Percentiles rank a stretch among this genome's conserved stretches.
phyloP scores from a whole-genome alignment of 768 basidiomycete species.

The Thelephora aurantiotincta region DNA sequence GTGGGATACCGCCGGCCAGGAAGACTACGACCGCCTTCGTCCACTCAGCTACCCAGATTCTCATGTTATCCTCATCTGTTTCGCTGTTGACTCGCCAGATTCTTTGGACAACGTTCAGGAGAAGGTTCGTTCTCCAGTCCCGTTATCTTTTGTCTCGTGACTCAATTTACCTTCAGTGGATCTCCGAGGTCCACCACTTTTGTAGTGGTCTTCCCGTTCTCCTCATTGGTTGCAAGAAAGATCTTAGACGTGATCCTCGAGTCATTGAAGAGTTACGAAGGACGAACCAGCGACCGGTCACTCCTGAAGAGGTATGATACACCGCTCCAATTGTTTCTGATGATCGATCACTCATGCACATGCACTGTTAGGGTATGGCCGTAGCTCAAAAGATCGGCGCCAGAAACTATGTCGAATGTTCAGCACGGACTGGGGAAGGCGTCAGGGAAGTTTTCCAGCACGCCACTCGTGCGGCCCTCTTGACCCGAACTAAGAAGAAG shows the following conservation, averaged over 20 bases:
- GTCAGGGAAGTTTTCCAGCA: conserved; percentile 98
- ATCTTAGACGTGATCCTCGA: conserved; percentile 84
- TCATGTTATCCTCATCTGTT: conserved; percentile 98
- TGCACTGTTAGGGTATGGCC: conserved; percentile 64
- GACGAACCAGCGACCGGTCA: conserved; percentile 90
- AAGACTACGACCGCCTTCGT: conserved; percentile 97
- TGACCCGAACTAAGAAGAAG: conserved; percentile 37
- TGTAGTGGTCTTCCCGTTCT: conserved; percentile 91
- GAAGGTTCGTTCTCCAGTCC: conserved; percentile 50
- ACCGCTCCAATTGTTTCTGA: neutral
- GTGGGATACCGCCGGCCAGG: conserved; percentile 99
- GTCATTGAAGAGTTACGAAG: conserved; percentile 90
- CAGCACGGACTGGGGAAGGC: conserved; percentile 90
- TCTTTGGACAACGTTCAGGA: conserved; percentile 99
- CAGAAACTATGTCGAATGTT: conserved; percentile 94
- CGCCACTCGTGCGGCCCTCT: conserved; percentile 85
- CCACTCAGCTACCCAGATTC: conserved; percentile 98
- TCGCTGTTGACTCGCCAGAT: conserved; percentile 95
- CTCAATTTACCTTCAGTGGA: conserved; percentile 52
- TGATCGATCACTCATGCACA: conserved; percentile 5
- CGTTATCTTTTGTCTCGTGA: neutral
- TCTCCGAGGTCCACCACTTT: conserved; percentile 97
- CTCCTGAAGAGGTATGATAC: conserved; percentile 68
- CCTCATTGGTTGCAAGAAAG: conserved; percentile 98
- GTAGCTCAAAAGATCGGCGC: conserved; percentile 95